Evolutionary conservation across 352 stramenopile species (phyloP), one percentile per base, ranked within the genome.

Genomic region (Pythium utonaiense): DNA sequence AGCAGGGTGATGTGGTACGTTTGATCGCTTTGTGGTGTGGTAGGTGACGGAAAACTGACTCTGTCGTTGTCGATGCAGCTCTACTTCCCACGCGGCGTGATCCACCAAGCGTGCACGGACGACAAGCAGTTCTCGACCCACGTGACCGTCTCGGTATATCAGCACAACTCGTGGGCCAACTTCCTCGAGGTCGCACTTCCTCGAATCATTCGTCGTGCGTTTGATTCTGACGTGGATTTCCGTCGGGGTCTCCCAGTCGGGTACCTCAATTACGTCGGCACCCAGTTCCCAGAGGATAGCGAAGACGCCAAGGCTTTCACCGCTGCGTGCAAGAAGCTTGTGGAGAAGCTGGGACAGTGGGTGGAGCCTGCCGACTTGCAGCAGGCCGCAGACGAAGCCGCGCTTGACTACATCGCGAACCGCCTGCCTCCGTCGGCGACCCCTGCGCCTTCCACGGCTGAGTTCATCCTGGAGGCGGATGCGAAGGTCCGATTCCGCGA

Each of bases 81-180:
- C 3, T 95, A 95, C 71, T 93, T 95, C 50, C 84, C 86, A 14
- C 80, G 86, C 38, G 86, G 84, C 3, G 77, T 91, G 22, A 65
- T 95, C 19, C 86, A 95, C 56, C 74, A 95, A 64, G 86, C 86
- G 21, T 88, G 66, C 41, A 94, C 86, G 27, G 78, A 89, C 38
- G 67, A 88, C 21, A 71, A 78, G 31, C 42, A 85, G 53, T 94
- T 95, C 55, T 95, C 86, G 14, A 95, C 86, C 19, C 86, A 95
- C 60, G 81, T 95, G 57, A 94, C 86, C 1, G 82, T 95, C 45
- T 94, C 84, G 0, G 78, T 93, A n/a, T 95, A 95, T 53, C 86
- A 95, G 61, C 86, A 93, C 72, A 89, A 86, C 42, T 88, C 86
- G 17, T 95, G 86, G 86, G 83, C 83, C 9, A 94, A 95, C 63